Base-by-base conservation (phyloP, 1,139 yeast species). In the Candida sp. region DNA sequence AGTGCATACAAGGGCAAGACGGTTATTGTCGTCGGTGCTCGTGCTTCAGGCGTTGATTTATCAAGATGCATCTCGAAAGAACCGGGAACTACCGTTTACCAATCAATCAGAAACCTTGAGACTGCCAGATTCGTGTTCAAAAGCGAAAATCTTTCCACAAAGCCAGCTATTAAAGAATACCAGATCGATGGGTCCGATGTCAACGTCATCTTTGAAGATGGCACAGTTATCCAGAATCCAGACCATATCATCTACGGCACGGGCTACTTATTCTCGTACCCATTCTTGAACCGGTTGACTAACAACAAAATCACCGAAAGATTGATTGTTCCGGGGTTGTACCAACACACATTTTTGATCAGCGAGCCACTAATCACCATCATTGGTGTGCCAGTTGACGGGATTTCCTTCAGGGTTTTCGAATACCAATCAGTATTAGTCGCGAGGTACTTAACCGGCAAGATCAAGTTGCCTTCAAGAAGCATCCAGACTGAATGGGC, bases 21-120 rank as follows among this genome's bases (percentile, higher is more conserved):
- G 0, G 70, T 75, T 7, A 50, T 78, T 1, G 72, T 77, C 9
- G 66, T 78, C 40, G 83, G 83, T 0, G 72, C 80, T 1, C 62
- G 80, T 43, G 75, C 81, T 1, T 74, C 78, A 3, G 81, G 81
- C 2, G 70, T 73, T 5, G 83, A 78, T 56, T 65, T 77, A 50
- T 66, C 69, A 2, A 61, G 63, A 47, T 64, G 62, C 27, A 54
- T 71, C 3, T 63, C 70, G 3, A 59, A 60, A 17, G 51, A 56
- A 25, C 70, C 69, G 7, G 48, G 46, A 7, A 54, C 58, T 2
- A 48, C 42, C 1, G 73, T 71, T 3, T 63, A 63, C 53, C 75
- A 71, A 54, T 69, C 73, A 12, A 62, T 68, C 22, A 59, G 75
- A 34, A 61, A 60, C 32, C 42, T 48, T 5, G 54, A 59, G 11